Base-by-base conservation (phyloP, 169 alveolate genomes). In the Eimeria praecox region DNA sequence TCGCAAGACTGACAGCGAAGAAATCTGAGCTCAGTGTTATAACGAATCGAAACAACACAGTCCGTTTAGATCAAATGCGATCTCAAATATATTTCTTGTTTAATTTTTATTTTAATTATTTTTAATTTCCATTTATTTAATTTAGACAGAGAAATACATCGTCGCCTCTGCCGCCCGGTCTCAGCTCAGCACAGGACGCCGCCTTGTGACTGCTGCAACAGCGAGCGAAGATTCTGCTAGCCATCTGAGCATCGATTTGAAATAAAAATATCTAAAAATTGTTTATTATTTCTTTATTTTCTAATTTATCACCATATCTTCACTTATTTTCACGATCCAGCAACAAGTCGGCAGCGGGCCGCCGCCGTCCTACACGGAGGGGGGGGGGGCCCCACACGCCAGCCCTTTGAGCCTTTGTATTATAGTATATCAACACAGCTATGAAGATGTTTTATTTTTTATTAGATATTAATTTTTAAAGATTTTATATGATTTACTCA, bases 341-440 rank as follows among this genome's bases (percentile, higher is more conserved):
- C 75, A n/a, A 18, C 75, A 64, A 64, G 75, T 64, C 75, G 75
- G 75, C 75, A 24, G 75, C 75, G 75, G 75, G 75, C 24, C 75
- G 75, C 75, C 75, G 75, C 75, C 75, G 75, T 64, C 38, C 24
- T 64, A n/a, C 75, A 49, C 12, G 12, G 56, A 49, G 56, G 5
- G 56, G 56, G 12, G 56, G 56, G 56, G 56, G 56, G 56, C 56
- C 56, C 56, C 56, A 12, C 56, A n/a, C n/a, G n/a, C n/a, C n/a
- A 49, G 56, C 56, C 56, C 56, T 49, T 12, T 49, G 56, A 12
- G 12, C 56, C 56, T 8, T 12, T 12, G 56, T 5, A 49, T 12
- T 49, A 8, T 12, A 49, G 56, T 5, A 49, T 5, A 5, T 8
- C 56, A 49, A 49, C 56, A 49, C 20, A 5, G 56, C 56, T 49